Base-by-base conservation (phyloP, 1,139 yeast species). In the Suhomyces ambrosiae region DNA sequence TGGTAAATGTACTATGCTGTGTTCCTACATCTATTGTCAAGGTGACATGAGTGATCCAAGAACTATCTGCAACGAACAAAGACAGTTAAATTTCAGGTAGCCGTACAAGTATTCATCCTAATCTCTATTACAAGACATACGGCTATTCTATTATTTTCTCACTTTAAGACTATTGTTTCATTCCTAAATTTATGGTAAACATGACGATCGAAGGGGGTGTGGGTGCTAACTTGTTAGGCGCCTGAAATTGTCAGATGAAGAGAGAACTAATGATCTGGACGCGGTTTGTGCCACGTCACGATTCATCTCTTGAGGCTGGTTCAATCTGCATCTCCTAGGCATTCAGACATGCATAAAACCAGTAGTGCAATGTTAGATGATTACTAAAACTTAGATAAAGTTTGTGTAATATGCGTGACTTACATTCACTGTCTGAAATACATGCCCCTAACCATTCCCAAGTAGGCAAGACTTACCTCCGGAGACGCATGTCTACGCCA, bases 401-500 rank as follows among this genome's bases (percentile, higher is more conserved):
- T 18, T 24, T 24, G 27, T 24, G 27, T 24, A 24, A 24, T 5
- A 11, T 11, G 15, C 15, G 12, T 24, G 15, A 11, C 14, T 15
- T 5, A 11, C 27, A 24, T 5, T 24, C 24, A 9, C 27, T 7
- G 27, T 5, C 16, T 24, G 14, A 6, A n/a, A n/a, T n/a, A n/a
- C n/a, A n/a, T n/a, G n/a, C n/a, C n/a, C n/a, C n/a, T n/a, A n/a
- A n/a, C n/a, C n/a, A n/a, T n/a, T n/a, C n/a, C n/a, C n/a, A n/a
- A n/a, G n/a, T n/a, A n/a, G n/a, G n/a, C n/a, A n/a, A n/a, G n/a
- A 11, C 16, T 31, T 29, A 15, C 17, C 29, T 24, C 30, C 13
- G 32, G 25, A 23, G 27, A 36, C 32, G 31, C 16, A 15, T 23
- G 10, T 13, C 23, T 16, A 26, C 33, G 32, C 29, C 32, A 12